Evolutionary conservation across 768 basidiomycete genomes (phyloP).

Genomic region (Suillus subalutaceus): DNA sequence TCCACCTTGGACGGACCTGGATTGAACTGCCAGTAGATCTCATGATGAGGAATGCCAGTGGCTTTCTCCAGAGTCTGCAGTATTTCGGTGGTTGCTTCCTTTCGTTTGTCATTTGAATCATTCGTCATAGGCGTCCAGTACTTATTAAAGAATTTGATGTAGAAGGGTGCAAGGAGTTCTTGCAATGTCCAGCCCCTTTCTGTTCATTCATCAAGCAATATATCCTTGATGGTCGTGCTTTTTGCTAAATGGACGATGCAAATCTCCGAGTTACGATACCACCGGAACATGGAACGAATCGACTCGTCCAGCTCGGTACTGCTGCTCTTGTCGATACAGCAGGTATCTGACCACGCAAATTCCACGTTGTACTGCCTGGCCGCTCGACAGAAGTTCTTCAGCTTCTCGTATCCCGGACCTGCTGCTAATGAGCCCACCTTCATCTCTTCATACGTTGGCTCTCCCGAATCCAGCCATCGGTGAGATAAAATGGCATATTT

Average conservation of each 20-base stretch:
- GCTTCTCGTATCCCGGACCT: slow-evolving; percentile 6
- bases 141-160: not conserved
- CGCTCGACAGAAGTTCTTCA: not conserved
- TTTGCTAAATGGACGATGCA: slow-evolving; percentile 1
- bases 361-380: not conserved
- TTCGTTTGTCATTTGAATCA: not conserved
- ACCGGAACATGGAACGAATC: slow-evolving; percentile 3
- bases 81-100: not conserved
- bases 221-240: not conserved
- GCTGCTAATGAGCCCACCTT: not conserved
- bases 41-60: not conserved
- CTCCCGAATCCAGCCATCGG: slow-evolving; percentile 11
- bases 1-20: slow-evolving; percentile 1
- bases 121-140: not conserved
- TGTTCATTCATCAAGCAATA: not conserved
- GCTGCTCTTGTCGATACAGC: not conserved
- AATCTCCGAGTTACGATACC: not conserved
- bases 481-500: slow-evolving; percentile 15
- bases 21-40: not conserved
- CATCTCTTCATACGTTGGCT: slow-evolving; percentile 11
- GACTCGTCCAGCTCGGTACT: slow-evolving; percentile 3
- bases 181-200: not conserved
- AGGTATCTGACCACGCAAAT: slow-evolving; percentile 2
- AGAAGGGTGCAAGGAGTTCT: not conserved
- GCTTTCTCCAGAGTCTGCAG: not conserved